These are phyloP conservation scores for Saccharomycodes ludwigii DNA, from an alignment of 805 yeast species.

Conservation along the genomic window DNA sequence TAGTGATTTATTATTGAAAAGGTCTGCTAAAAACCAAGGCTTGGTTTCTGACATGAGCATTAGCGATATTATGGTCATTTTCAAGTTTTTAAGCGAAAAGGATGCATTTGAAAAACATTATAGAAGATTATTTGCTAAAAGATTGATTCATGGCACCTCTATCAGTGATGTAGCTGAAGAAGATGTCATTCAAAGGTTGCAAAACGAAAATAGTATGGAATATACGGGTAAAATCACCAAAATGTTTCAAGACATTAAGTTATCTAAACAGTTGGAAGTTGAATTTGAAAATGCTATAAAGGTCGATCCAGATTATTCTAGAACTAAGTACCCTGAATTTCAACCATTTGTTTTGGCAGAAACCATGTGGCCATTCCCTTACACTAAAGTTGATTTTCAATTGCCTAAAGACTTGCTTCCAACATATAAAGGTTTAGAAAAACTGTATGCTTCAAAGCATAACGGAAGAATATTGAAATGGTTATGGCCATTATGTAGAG, in stretches of 20 bases:
- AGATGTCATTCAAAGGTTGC: constrained; percentile 69
- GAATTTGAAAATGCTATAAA: constrained; percentile 25
- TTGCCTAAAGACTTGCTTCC: constrained; percentile 58
- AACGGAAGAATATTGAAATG: constrained; percentile 83
- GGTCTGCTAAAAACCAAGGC: constrained; percentile 57
- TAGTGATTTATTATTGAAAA: constrained; percentile 71
- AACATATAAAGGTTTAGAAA: constrained; percentile 55
- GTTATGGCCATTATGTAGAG: constrained; percentile 92
- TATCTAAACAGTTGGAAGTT: constrained; percentile 61
- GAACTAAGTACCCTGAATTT: constrained; percentile 33
- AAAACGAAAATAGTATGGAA: constrained; percentile 81
- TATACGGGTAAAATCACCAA: constrained; percentile 88
- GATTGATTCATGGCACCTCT: constrained; percentile 79
- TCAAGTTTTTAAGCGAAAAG: constrained; percentile 82
- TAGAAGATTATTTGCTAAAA: constrained; percentile 75
- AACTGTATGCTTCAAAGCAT: constrained; percentile 62
- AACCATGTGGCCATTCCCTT: constrained; percentile 71
- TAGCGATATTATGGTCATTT: constrained; percentile 76
- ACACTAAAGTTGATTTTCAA: constrained; percentile 28
- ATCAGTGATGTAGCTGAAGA: constrained; percentile 76
- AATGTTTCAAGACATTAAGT: constrained; percentile 89
- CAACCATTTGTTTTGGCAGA: constrained; percentile 74
- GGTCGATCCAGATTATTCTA: constrained; percentile 20
- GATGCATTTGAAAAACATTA: constrained; percentile 92
- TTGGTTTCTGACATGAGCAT: constrained; percentile 60